These are phyloP conservation scores for Aspergillus piperis DNA, from an alignment of 2,329 filamentous ascomycete species.

Conservation along the genomic window DNA sequence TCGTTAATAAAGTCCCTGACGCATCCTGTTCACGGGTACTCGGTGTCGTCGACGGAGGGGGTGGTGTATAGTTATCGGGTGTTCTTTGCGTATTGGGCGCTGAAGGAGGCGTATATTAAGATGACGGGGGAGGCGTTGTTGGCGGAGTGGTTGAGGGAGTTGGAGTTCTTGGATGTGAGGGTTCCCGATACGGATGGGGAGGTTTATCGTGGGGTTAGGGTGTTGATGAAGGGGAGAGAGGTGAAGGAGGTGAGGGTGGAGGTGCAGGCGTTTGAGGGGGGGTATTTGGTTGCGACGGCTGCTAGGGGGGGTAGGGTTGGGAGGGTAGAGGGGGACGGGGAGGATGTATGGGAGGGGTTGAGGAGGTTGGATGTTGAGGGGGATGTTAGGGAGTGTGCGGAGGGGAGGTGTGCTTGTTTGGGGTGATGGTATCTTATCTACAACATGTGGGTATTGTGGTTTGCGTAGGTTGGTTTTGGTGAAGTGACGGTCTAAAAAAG, in stretches of 20 bases:
- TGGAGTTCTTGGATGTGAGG: constrained; percentile 62
- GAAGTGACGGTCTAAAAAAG: background rate
- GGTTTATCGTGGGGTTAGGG: constrained; percentile 47
- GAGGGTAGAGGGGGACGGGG: background rate
- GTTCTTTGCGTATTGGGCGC: constrained; percentile 66
- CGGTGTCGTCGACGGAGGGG: background rate
- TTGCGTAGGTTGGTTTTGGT: too few species aligned
- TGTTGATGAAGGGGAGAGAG: constrained; percentile 50
- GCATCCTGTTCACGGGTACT: background rate
- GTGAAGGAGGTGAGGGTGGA: constrained; percentile 59
- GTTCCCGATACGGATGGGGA: constrained; percentile 48
- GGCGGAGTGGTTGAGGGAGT: constrained; percentile 60
- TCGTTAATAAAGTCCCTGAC: constrained; percentile 55
- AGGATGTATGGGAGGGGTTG: constrained; percentile 44
- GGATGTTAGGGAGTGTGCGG: constrained; percentile 47
- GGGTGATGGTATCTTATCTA: background rate
- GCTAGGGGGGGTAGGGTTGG: constrained; percentile 43
- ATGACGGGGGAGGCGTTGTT: constrained; percentile 65
- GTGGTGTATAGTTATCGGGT: constrained; percentile 60
- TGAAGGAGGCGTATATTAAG: constrained; percentile 69
- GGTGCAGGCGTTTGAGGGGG: constrained; percentile 59
- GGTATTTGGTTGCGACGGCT: constrained; percentile 62
- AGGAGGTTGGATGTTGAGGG: constrained; percentile 49
- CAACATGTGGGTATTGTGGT: too few species aligned
- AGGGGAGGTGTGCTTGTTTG: constrained; percentile 40